Evolutionary conservation across 305 asterid species (phyloP).

Genomic region (Ajuga reptans): DNA sequence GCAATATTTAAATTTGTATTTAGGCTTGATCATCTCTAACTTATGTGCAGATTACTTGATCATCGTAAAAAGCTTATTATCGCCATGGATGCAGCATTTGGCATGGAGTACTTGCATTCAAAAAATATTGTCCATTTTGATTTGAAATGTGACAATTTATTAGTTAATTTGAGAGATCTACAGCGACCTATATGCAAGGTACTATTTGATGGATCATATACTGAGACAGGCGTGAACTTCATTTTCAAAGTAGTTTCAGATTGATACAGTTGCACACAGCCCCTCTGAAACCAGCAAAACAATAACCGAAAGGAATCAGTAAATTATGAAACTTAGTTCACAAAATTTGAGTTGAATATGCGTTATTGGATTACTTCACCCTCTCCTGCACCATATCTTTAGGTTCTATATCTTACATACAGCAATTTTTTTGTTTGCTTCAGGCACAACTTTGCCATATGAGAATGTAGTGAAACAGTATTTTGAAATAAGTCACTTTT

Average conservation of each 20-base stretch:
- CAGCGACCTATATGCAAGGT: slow-evolving; percentile 82
- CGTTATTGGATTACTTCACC: too few relatives aligned
- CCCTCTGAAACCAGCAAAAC: not conserved
- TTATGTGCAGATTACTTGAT: slow-evolving; percentile 52
- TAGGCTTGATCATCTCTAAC: slow-evolving; percentile 26
- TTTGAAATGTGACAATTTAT: slow-evolving; percentile 73
- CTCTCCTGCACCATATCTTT: too few relatives aligned
- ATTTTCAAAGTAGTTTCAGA: not conserved
- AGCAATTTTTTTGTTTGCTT: too few relatives aligned
- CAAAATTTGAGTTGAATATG: not conserved
- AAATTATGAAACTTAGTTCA: not conserved
- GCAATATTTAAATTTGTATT: slow-evolving; percentile 14
- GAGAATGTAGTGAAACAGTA: not conserved
- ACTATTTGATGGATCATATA: slow-evolving; percentile 12
- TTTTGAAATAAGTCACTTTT: not conserved
- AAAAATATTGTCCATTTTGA: slow-evolving; percentile 79
- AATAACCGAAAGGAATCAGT: not conserved
- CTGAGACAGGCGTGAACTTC: slow-evolving; percentile 9
- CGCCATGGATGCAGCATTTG: slow-evolving; percentile 90
- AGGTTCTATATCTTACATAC: too few relatives aligned
- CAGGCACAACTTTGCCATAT: too few relatives aligned
- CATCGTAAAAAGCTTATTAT: slow-evolving; percentile 52
- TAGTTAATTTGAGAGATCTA: slow-evolving; percentile 67
- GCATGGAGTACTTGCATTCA: slow-evolving; percentile 79
- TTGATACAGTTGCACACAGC: not conserved